Base-by-base conservation (phyloP, 345 rosid species). In the Gossypium mustelinum region DNA sequence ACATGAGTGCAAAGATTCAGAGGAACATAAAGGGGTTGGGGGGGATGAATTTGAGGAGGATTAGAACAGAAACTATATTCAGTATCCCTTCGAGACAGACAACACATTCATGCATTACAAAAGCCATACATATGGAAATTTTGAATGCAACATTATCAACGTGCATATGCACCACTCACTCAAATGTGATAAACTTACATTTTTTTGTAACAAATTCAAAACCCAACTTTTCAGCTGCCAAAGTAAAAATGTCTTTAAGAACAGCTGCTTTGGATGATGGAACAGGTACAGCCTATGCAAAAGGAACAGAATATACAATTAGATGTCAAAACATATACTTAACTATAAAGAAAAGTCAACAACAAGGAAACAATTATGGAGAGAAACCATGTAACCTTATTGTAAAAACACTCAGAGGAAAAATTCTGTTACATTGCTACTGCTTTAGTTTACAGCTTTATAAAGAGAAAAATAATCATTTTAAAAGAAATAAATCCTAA, bases 181-280 rank as follows among this genome's bases (percentile, higher is more conserved):
- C 44, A 65, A 41, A 45, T n/a, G 57, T 43, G 45, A 55, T 45
- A 48, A 73, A 82, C 97, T 84, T 86, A 87, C 97, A 84, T 79
- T 88, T 87, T 63, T 56, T 77, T 3, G 83, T 72, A 48, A 80
- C 80, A 79, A 94, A 92, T 77, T 89, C 85, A 79, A 94, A 90
- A n/a, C 97, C 92, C 83, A 94, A 78, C 80, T 87, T 94, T 76
- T 92, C 88, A 59, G 95, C 92, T 62, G 98, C 98, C 77, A 92
- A 80, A 73, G 78, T 83, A 87, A 88, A 90, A 63, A 94, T 87
- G 76, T 88, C 79, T 81, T 80, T 83, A 79, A 90, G 85, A 79
- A 82, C 82, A 77, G 85, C 79, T 44, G 75, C 87, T 83, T 86
- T 90, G 61, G 97, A 84, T 77, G 92, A 87, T 50, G 95, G 97